These are phyloP conservation scores for Botrytis byssoidea DNA, from an alignment of 2,329 filamentous ascomycete genomes.

Conservation along the genomic window DNA sequence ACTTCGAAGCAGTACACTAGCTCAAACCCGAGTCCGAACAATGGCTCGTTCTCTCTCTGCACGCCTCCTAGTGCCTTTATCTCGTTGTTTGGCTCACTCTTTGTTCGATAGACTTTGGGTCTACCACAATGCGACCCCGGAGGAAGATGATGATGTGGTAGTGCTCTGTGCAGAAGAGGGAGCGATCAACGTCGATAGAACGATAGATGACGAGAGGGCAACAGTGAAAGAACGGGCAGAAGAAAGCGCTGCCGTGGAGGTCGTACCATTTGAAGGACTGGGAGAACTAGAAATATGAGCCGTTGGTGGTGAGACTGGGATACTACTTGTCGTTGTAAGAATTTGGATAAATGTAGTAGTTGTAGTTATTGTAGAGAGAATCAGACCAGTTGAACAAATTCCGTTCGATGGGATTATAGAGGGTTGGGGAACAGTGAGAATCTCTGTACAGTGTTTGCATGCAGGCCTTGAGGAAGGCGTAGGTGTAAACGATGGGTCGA, in stretches of 20 bases:
- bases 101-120: neutral
- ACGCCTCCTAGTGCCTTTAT: no score
- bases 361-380: slow-evolving; percentile 9
- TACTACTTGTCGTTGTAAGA: neutral
- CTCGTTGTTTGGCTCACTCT: neutral
- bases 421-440: neutral
- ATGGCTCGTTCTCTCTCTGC: neutral
- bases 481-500: neutral
- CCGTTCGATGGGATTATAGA: neutral
- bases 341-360: slow-evolving; percentile 13
- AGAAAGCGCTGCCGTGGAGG: neutral
- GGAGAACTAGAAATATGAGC: neutral
- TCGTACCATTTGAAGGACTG: neutral
- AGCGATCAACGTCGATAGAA: neutral
- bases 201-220: neutral
- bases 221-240: neutral
- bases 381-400: neutral
- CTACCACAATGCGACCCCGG: neutral
- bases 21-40: neutral
- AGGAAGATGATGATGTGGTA: neutral
- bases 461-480: neutral
- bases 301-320: neutral
- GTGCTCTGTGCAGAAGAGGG: neutral
- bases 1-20: neutral
- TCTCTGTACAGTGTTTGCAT: neutral